Evolutionary conservation across 768 basidiomycete genomes (phyloP).

Genomic region (Phlebiopsis flavidoalba): DNA sequence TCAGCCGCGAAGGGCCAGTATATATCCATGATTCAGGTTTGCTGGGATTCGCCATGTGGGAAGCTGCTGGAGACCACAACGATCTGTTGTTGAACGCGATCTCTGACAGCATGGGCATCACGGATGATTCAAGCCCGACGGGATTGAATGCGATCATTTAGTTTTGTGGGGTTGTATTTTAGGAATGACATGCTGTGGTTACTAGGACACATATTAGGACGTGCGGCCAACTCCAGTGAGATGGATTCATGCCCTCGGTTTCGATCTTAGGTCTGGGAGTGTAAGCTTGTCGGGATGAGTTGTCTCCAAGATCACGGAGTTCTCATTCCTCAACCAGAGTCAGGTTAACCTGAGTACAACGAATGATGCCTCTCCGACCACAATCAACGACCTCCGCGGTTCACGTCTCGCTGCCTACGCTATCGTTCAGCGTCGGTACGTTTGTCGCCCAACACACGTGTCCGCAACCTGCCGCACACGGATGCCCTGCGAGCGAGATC

Average conservation of each 20-base stretch:
- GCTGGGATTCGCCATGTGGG: slow-evolving; percentile 41
- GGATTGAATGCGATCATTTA: background rate
- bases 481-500: slow-evolving; percentile 42
- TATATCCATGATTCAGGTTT: slow-evolving; percentile 31
- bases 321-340: no score
- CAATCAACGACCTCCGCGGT: no score
- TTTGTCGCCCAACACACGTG: slow-evolving; percentile 71
- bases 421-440: slow-evolving; percentile 3
- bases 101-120: slow-evolving; percentile 14
- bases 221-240: no score
- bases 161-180: background rate
- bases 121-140: background rate
- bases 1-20: slow-evolving; percentile 36
- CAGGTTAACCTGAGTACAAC: no score
- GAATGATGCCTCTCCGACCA: no score
- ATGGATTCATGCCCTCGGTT: no score
- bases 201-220: background rate
- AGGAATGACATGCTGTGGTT: background rate
- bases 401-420: background rate
- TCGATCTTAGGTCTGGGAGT: no score
- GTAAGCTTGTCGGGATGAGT: no score
- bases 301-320: no score
- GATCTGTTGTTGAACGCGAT: slow-evolving; percentile 61
- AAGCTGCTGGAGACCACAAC: slow-evolving; percentile 37
- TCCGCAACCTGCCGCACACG: slow-evolving; percentile 78